Evolutionary conservation across 192 early-diverging fungal genomes (phyloP).

Genomic region (Coemansia sp.): DNA sequence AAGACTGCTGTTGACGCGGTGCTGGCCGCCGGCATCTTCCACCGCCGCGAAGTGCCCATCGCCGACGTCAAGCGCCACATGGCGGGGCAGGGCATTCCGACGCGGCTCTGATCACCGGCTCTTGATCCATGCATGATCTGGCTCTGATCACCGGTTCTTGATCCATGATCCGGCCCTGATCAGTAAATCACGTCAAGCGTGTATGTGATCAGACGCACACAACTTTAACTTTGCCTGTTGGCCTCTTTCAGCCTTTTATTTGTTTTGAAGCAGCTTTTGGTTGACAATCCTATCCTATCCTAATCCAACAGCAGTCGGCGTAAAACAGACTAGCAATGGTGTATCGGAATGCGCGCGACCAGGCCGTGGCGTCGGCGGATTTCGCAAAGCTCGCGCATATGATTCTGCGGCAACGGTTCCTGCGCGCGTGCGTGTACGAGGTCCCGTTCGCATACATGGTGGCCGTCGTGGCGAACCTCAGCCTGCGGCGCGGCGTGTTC

Average conservation of each 20-base stretch:
- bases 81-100: conserved; percentile 48
- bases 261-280: no score
- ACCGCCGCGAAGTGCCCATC: conserved; percentile 91
- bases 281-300: no score
- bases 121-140: background rate
- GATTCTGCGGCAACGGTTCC: conserved; percentile 36
- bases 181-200: background rate
- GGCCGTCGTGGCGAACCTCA: conserved; percentile 32
- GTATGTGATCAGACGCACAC: background rate
- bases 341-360: conserved; percentile 33
- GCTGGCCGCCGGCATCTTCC: conserved; percentile 98
- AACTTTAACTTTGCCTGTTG: no score
- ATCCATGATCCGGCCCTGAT: background rate
- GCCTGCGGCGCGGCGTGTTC: conserved; percentile 19
- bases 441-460: conserved; percentile 34
- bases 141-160: background rate
- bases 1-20: conserved; percentile 90
- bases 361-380: conserved; percentile 38
- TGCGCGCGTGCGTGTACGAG: conserved; percentile 45
- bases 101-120: conserved; percentile 36
- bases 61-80: conserved; percentile 78
- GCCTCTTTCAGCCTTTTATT: no score
- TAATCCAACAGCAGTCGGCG: no score
- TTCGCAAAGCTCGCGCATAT: conserved; percentile 41
- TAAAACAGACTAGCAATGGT: conserved; percentile 6